Evolutionary conservation across 805 yeast species (phyloP).

Genomic region (Wickerhamomyces bovis): DNA sequence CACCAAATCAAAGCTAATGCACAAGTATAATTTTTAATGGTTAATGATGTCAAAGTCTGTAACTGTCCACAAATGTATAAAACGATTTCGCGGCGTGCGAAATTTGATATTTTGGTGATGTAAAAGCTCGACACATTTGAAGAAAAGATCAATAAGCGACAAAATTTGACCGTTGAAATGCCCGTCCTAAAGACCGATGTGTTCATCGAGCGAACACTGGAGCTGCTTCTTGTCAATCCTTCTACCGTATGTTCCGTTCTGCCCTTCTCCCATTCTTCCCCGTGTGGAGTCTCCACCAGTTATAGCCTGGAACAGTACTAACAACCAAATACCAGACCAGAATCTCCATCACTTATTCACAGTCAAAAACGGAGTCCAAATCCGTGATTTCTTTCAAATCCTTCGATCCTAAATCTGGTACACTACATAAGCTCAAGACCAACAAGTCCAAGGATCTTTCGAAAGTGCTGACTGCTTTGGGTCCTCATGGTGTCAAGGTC

Average conservation of each 20-base stretch:
- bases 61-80: too few relatives aligned
- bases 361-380: constrained; percentile 1
- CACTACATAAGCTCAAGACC: constrained; percentile 52
- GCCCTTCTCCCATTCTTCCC: too few relatives aligned
- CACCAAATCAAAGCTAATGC: background rate
- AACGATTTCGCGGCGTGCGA: background rate
- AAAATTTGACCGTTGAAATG: too few relatives aligned
- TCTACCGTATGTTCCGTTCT: constrained; percentile 17
- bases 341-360: constrained; percentile 21
- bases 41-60: background rate
- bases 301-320: background rate
- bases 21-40: background rate
- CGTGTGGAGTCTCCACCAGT: too few relatives aligned
- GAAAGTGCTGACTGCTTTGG: constrained; percentile 63
- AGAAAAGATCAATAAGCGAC: too few relatives aligned
- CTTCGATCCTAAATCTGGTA: constrained; percentile 60
- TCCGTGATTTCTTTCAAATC: constrained; percentile 43
- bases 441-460: constrained; percentile 63
- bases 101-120: too few relatives aligned
- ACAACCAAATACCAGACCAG: constrained; percentile 11
- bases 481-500: constrained; percentile 49
- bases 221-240: constrained; percentile 15
- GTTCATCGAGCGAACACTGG: constrained; percentile 19
- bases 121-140: too few relatives aligned
- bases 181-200: constrained; percentile 17